Evolutionary conservation across 352 stramenopile species (phyloP).

Genomic region (Phytophthora fragariae): DNA sequence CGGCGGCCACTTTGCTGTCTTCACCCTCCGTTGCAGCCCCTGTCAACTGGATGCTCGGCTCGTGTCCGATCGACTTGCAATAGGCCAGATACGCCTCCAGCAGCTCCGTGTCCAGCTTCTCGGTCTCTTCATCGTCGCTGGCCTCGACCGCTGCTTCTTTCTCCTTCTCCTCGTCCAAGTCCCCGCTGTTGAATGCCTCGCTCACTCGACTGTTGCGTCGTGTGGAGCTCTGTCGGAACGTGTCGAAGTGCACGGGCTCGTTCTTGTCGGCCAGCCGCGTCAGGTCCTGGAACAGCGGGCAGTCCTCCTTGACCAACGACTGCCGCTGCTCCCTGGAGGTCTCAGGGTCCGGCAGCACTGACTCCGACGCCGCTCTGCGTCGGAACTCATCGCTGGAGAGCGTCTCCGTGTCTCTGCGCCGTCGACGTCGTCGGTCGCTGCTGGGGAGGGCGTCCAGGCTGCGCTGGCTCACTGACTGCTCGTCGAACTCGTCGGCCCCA

Average conservation of each 20-base stretch:
- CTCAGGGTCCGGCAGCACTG: slow-evolving; percentile 6
- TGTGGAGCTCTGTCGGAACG: slow-evolving; percentile 48
- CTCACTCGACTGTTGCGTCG: slow-evolving; percentile 17
- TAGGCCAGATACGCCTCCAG: slow-evolving; percentile 95
- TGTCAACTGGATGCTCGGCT: slow-evolving; percentile 58
- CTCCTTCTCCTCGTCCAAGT: slow-evolving; percentile 55
- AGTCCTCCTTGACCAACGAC: slow-evolving; percentile 44
- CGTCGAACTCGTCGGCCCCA: slow-evolving; percentile 22
- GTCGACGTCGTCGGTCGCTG: slow-evolving; percentile 18
- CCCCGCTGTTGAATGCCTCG: slow-evolving; percentile 28
- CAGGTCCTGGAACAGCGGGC: slow-evolving; percentile 50
- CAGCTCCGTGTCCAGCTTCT: slow-evolving; percentile 73
- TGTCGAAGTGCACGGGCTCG: slow-evolving; percentile 52
- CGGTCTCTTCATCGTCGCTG: slow-evolving; percentile 36
- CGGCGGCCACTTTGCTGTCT: not conserved
- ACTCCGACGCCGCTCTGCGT: slow-evolving; percentile 26
- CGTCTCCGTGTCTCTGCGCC: slow-evolving; percentile 27
- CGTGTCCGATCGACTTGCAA: slow-evolving; percentile 85
- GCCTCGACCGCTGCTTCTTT: not conserved
- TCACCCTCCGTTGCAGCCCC: not conserved
- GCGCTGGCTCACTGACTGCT: slow-evolving; percentile 23
- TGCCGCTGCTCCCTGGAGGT: not conserved
- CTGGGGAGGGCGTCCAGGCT: slow-evolving; percentile 11
- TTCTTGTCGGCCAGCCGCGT: slow-evolving; percentile 61
- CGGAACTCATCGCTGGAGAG: slow-evolving; percentile 29